A percentile compares a stretch with the other conserved stretches of the same genome.
Conservation (phyloP, 306 rosid genomes). For the Ormosia semicastrata region DNA sequence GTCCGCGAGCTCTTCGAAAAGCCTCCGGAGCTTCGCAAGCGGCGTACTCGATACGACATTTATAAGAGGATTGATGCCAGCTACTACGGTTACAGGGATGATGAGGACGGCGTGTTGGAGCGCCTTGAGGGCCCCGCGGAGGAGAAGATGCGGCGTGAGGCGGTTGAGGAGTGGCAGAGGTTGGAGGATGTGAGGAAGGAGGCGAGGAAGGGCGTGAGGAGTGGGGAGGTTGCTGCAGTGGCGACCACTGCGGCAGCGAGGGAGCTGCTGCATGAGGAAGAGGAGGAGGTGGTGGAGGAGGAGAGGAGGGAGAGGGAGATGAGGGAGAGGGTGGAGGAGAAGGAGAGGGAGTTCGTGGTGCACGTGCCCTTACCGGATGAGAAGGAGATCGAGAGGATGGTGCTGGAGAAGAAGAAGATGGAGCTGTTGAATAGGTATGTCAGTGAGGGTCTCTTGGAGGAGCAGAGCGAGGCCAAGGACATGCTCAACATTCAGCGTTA, state of each 20-base stretch:
- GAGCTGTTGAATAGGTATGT: conserved; percentile 71
- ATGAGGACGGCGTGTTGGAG: conserved; percentile 82
- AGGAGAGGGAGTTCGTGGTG: conserved; percentile 72
- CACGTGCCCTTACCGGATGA: conserved; percentile 91
- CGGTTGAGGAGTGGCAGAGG: conserved; percentile 70
- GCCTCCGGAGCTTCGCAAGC: conserved; percentile 81
- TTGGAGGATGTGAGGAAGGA: conserved; percentile 75
- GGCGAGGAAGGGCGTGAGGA: conserved; percentile 79
- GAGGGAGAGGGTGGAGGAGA: conserved; percentile 36
- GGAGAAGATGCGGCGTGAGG: conserved; percentile 58
- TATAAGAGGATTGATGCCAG: conserved; percentile 83
- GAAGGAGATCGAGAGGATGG: conserved; percentile 93
- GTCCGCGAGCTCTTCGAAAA: conserved; percentile 84
- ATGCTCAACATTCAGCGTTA: conserved; percentile 80
- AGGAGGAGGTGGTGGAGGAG: conserved; percentile 81
- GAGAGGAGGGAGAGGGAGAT: conserved; percentile 51
- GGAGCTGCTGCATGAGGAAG: conserved; percentile 77
- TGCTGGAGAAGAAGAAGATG: conserved; percentile 87
- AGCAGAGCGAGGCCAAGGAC: conserved; percentile 63
- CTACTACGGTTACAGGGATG: conserved; percentile 88
- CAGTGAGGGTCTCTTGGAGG: conserved; percentile 72
- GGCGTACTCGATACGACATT: conserved; percentile 83
- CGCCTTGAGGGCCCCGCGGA: conserved; percentile 69
- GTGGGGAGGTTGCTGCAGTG: conserved; percentile 71
- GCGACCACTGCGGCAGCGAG: conserved; percentile 40